Conservation (phyloP, 148 eudicot species). For the Fallopia convolvulus region DNA sequence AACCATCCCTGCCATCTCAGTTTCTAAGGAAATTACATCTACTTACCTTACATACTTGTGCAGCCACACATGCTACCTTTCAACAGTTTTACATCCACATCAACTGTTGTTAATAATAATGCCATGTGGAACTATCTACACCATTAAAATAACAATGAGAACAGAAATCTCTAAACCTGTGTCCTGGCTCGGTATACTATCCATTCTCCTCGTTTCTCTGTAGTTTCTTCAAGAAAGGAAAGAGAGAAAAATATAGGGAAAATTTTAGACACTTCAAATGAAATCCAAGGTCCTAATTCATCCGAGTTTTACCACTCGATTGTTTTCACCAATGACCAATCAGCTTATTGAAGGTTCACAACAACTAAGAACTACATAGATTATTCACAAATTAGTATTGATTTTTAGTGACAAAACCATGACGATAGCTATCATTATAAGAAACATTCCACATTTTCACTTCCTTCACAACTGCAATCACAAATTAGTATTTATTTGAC, state of each 20-base stretch:
- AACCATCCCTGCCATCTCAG: background rate
- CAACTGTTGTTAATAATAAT: background rate
- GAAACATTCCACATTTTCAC: background rate
- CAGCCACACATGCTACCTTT: background rate
- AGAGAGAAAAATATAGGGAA: background rate
- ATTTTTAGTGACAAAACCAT: background rate
- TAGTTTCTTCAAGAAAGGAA: background rate
- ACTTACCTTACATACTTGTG: background rate
- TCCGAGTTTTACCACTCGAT: background rate
- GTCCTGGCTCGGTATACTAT: constrained; percentile 8
- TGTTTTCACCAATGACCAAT: constrained; percentile 3
- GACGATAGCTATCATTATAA: background rate
- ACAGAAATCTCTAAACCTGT: background rate
- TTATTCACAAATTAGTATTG: constrained; percentile 15
- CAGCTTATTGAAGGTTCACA: constrained; percentile 30
- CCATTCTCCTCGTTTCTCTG: background rate
- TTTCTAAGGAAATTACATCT: background rate
- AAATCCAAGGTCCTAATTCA: background rate
- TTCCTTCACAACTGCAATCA: background rate
- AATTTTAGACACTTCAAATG: background rate
- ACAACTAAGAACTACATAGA: constrained; percentile 36
- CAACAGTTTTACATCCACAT: background rate
- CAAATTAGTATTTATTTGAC: no score
- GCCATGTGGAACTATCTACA: background rate
- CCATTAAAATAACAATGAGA: background rate